phyloP scores from a whole-genome alignment of 768 basidiomycete species.

The Tulasnella sp. region DNA sequence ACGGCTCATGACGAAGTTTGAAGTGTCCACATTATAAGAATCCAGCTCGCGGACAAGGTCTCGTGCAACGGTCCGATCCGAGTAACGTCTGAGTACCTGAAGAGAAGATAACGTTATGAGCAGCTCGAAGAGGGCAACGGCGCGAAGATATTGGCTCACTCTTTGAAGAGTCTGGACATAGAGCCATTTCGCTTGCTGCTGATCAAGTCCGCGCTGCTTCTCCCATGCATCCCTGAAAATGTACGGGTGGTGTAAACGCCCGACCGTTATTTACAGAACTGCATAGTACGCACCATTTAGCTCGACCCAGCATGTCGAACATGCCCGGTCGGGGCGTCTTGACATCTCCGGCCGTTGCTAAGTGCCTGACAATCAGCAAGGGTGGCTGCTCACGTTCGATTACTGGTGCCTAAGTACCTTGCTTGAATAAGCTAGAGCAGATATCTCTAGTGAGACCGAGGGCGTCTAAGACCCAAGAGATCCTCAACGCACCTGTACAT shows the following conservation, averaged over 20 bases:
- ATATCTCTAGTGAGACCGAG: neutral
- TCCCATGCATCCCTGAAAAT: slow-evolving; percentile 85
- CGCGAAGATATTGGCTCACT: slow-evolving; percentile 33
- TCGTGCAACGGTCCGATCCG: slow-evolving; percentile 68
- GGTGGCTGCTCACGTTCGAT: too few species aligned
- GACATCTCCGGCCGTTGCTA: slow-evolving; percentile 88
- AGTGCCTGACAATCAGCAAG: too few species aligned
- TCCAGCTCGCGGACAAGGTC: slow-evolving; percentile 69
- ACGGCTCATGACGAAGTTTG: slow-evolving; percentile 60
- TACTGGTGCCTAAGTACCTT: slow-evolving; percentile 43
- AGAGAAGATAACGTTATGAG: neutral
- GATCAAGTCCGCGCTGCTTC: slow-evolving; percentile 74
- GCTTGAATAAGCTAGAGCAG: slow-evolving; percentile 67
- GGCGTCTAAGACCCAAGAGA: neutral
- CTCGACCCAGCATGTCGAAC: slow-evolving; percentile 83
- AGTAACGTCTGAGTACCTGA: slow-evolving; percentile 71
- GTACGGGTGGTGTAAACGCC: neutral
- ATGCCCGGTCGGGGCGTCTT: slow-evolving; percentile 67
- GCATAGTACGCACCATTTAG: slow-evolving; percentile 71
- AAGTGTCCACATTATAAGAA: slow-evolving; percentile 59
- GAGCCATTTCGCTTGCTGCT: slow-evolving; percentile 72
- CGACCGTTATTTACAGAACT: neutral
- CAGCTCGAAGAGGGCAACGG: neutral
- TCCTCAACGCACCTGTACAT: slow-evolving; percentile 66
- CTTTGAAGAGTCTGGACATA: slow-evolving; percentile 84